Evolutionary conservation across 2,329 filamentous ascomycete species (phyloP), one percentile per base, ranked within the genome.

Genomic region (Fusarium sp.): DNA sequence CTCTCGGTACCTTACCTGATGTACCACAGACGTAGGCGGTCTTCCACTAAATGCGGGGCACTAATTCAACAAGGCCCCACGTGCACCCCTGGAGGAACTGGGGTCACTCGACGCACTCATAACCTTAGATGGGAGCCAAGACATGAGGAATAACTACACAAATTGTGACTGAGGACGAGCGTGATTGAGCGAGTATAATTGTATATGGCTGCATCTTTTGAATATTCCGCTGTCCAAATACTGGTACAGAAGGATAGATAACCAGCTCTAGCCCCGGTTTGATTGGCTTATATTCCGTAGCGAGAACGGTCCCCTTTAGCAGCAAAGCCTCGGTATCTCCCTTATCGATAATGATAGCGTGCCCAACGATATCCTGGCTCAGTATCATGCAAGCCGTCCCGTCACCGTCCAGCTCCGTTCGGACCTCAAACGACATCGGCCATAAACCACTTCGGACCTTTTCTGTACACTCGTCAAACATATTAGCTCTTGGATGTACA

Each of bases 31-130:
- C 47, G 57, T 21, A 55, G 47, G 43, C 34, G 49, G 54, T 60
- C 52, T 56, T 58, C 65, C 50, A 50, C 67, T 70, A 71, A 60
- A 66, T 74, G 75, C 75, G 75, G 75, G 75, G 73, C 75, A 74
- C 67, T 75, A 74, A 73, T 66, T 66, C 65, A 28, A 26, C n/a
- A 13, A 51, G 56, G 62, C 61, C 61, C 72, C 72, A 74, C 70
- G 65, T 65, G 67, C 36, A 60, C 45, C 45, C 57, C 57, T 50
- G 62, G 55, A 59, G 55, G 31, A 45, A 46, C 67, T 64, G 62
- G 67, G 67, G 67, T 70, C 44, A 34, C 34, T 56, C 33, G 49
- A 26, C 51, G 52, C 56, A 45, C 38, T 62, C 28, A 36, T 65
- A 44, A 42, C 34, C 22, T 36, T 11, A 28, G 19, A 26, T 50